Conservation (phyloP, 148 eudicot genomes). For the Camellia japonica region DNA sequence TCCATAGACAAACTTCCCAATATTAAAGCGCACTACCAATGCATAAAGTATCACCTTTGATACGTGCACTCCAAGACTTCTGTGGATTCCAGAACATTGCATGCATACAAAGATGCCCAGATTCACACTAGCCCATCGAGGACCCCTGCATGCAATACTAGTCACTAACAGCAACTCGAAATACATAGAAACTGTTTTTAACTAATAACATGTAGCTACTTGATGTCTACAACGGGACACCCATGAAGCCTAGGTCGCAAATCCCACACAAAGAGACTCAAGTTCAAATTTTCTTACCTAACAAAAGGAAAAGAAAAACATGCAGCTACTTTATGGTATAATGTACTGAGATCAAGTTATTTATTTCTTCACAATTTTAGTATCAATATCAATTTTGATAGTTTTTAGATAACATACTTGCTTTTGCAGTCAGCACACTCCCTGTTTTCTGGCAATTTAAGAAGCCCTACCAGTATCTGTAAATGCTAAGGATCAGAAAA, state of each 20-base stretch:
- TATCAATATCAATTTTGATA: not conserved
- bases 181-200: conserved; percentile 7
- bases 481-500: not conserved
- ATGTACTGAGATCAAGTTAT: not conserved
- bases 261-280: no score
- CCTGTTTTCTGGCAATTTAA: conserved; percentile 90
- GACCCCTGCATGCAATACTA: conserved; percentile 62
- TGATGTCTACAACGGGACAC: no score
- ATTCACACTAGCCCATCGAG: conserved; percentile 99
- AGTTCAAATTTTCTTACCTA: no score
- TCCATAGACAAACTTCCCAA: not conserved
- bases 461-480: conserved; percentile 94
- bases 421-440: conserved; percentile 97
- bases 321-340: not conserved
- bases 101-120: conserved; percentile 95
- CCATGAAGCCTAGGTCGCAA: no score
- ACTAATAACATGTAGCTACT: not conserved
- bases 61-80: conserved; percentile 98
- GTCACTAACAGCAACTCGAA: not conserved
- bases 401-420: conserved; percentile 54
- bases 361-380: not conserved
- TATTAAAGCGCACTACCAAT: conserved; percentile 4
- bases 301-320: no score
- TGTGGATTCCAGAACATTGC: conserved; percentile 98
- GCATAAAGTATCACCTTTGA: conserved; percentile 67